phyloP scores from a whole-genome alignment of 257 asterid species.

The Henckelia pumila region DNA sequence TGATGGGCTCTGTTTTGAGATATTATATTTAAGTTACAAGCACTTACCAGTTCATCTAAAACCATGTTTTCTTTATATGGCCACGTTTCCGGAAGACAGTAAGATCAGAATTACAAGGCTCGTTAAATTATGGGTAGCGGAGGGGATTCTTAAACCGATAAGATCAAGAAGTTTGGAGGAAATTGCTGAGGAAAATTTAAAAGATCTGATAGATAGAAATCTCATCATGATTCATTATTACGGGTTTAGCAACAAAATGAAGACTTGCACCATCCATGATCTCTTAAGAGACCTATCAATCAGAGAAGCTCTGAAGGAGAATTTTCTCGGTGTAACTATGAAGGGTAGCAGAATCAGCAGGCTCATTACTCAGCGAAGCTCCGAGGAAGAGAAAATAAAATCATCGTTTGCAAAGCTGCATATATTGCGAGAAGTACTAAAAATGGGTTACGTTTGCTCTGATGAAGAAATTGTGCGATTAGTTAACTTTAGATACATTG shows the following conservation, averaged over 20 bases:
- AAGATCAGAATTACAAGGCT: slow-evolving; percentile 19
- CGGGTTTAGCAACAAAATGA: slow-evolving; percentile 14
- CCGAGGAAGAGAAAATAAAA: too few relatives aligned
- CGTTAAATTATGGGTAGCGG: slow-evolving; percentile 28
- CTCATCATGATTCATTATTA: slow-evolving; percentile 8
- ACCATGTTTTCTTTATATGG: slow-evolving; percentile 28
- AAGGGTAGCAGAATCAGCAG: background rate
- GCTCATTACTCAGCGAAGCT: background rate
- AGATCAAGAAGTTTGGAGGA: slow-evolving; percentile 23
- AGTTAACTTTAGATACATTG: slow-evolving; percentile 17
- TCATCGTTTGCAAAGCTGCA: background rate
- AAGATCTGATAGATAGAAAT: slow-evolving; percentile 24
- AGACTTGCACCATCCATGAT: slow-evolving; percentile 26
- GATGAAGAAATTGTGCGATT: background rate
- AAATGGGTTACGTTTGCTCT: background rate
- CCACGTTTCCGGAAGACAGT: slow-evolving; percentile 21
- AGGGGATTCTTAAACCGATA: slow-evolving; percentile 26
- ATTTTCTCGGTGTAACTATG: slow-evolving; percentile 3
- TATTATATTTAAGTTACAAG: slow-evolving; percentile 23
- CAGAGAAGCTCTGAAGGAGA: slow-evolving; percentile 20
- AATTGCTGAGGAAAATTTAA: slow-evolving; percentile 23
- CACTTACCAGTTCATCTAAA: slow-evolving; percentile 29
- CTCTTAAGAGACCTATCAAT: slow-evolving; percentile 27
- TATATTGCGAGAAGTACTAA: slow-evolving; percentile 16
- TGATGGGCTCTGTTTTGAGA: background rate